These are phyloP conservation scores for Salvia hispanica DNA, from an alignment of 257 asterid genomes.

Conservation along the genomic window DNA sequence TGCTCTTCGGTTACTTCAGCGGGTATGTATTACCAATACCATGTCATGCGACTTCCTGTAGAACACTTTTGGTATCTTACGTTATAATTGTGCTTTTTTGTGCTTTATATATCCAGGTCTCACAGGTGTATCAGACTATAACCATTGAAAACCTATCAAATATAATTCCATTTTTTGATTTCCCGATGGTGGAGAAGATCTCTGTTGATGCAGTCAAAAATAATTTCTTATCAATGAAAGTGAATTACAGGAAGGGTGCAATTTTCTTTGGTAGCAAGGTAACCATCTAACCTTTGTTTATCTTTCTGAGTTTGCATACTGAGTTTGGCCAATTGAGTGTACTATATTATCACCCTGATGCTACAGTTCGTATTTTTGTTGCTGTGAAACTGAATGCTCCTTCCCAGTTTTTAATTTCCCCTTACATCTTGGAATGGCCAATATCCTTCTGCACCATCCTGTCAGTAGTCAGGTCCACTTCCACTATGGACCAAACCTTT, in stretches of 20 bases:
- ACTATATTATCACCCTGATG: neutral
- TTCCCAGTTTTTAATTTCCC: neutral
- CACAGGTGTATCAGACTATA: slow-evolving; percentile 82
- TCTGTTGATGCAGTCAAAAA: slow-evolving; percentile 83
- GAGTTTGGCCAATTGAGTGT: neutral
- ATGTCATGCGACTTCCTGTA: neutral
- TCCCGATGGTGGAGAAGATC: slow-evolving; percentile 73
- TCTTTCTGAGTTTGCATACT: neutral
- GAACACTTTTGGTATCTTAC: neutral
- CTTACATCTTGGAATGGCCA: neutral
- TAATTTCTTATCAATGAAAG: slow-evolving; percentile 70
- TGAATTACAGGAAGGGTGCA: slow-evolving; percentile 76
- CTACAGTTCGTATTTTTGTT: neutral
- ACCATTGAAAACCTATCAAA: slow-evolving; percentile 65
- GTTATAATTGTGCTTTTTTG: neutral
- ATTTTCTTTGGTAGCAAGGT: slow-evolving; percentile 85
- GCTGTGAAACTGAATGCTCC: neutral
- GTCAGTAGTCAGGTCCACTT: neutral
- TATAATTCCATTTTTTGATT: slow-evolving; percentile 75
- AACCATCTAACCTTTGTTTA: slow-evolving; percentile 19
- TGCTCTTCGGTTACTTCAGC: slow-evolving; percentile 82
- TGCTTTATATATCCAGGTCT: slow-evolving; percentile 55
- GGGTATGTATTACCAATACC: slow-evolving; percentile 44
- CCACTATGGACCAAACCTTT: neutral
- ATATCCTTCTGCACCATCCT: neutral